Conservation (phyloP, 2,329 filamentous ascomycete genomes). For the Phaeoacremonium minimum region DNA sequence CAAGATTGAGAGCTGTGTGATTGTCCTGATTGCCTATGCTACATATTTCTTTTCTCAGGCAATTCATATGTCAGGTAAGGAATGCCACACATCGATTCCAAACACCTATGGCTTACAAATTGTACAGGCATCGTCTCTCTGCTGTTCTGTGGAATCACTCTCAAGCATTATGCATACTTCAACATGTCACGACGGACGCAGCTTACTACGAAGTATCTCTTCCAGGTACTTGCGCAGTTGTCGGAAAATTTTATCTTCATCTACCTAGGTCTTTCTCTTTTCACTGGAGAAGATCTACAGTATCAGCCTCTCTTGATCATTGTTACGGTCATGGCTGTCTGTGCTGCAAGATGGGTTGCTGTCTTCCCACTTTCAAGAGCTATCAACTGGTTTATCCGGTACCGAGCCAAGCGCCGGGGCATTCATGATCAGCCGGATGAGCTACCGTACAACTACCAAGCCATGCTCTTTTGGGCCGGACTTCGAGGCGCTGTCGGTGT, state of each 20-base stretch:
- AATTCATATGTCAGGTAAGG: constrained; percentile 87
- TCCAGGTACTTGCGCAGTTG: constrained; percentile 88
- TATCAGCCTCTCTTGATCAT: constrained; percentile 97
- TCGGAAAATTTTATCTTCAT: constrained; percentile 99
- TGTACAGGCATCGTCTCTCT: constrained; percentile 83
- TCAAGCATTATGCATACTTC: constrained; percentile 99
- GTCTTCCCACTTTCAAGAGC: constrained; percentile 87
- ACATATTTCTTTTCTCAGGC: constrained; percentile 98
- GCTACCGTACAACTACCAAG: constrained; percentile 90
- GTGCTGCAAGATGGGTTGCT: constrained; percentile 84
- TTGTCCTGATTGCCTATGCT: constrained; percentile 90
- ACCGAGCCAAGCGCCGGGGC: constrained; percentile 73
- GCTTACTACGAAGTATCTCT: constrained; percentile 95
- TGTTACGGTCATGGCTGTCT: constrained; percentile 86
- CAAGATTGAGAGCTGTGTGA: constrained; percentile 93
- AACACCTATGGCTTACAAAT: not conserved
- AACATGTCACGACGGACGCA: constrained; percentile 99
- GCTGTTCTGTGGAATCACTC: constrained; percentile 93
- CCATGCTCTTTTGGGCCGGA: constrained; percentile 99
- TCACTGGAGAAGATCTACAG: constrained; percentile 81
- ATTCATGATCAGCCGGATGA: constrained; percentile 73
- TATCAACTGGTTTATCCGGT: constrained; percentile 91
- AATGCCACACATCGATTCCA: not conserved
- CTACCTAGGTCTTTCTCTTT: constrained; percentile 90
- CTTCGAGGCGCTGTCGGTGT: constrained; percentile 94